Percentiles rank a stretch among this genome's conserved stretches.
Conservation (phyloP, 805 yeast genomes). For the Maudiozyma bulderi region DNA sequence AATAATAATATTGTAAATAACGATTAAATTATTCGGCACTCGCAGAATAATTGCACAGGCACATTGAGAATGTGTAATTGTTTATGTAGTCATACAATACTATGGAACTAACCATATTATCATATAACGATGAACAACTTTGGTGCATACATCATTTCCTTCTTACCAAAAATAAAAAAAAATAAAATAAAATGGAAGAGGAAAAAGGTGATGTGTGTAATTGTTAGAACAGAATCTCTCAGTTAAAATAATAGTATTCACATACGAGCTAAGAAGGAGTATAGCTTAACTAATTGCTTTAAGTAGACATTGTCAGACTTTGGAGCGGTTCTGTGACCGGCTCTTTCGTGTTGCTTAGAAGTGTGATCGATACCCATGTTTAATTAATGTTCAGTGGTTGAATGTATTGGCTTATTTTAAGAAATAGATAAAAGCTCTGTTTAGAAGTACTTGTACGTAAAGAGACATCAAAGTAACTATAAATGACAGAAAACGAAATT, state of each 20-base stretch:
- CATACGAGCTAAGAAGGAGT: constrained; percentile 99
- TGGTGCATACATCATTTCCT: too few species aligned
- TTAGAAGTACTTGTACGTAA: neutral
- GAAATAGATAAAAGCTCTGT: neutral
- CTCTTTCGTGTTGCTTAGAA: constrained; percentile 90
- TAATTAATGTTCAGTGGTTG: neutral
- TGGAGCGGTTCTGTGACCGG: constrained; percentile 98
- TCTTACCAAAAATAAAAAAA: too few species aligned
- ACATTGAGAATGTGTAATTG: neutral
- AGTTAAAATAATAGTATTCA: constrained; percentile 16
- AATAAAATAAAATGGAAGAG: neutral
- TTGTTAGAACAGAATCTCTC: constrained; percentile 18
- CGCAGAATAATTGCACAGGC: constrained; percentile 5
- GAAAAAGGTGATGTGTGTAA: neutral
- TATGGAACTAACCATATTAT: too few species aligned
- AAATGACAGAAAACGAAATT: neutral
- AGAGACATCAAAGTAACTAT: neutral
- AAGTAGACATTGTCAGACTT: constrained; percentile 98
- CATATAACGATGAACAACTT: too few species aligned
- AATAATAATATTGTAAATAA: neutral
- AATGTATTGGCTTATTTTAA: neutral
- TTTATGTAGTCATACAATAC: too few species aligned
- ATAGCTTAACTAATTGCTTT: constrained; percentile 93
- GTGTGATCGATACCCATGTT: constrained; percentile 96
- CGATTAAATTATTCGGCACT: constrained; percentile 2